Evolutionary conservation across 176 grass and related monocot genomes (phyloP), one percentile per base, ranked within the genome.

Genomic region (Oryza coarctata): DNA sequence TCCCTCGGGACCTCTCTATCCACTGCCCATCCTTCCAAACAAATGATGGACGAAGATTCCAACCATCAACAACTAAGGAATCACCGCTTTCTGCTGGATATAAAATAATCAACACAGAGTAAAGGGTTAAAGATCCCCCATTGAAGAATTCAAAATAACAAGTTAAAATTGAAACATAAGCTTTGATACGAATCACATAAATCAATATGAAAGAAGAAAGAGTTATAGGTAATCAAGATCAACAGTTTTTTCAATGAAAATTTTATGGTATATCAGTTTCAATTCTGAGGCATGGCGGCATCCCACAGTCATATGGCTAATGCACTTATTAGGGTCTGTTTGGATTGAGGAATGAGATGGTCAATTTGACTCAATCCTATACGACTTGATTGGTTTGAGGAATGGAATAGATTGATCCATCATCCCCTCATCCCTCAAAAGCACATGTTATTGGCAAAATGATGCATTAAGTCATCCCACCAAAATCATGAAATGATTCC

Each of bases 11-110:
- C 89, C 83, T 89, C 76, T 90, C 85, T 65, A 45, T 87, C 97
- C 97, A 99, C 43, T 92, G 83, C 3, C 85, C 89, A 90, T 96
- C 93, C 33, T 99, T 84, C 97, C 97, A 99, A 82, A 94, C 65
- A 83, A 93, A 89, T 64, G 93, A 88, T 67, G 89, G 89, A 35
- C 97, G 90, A 78, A 99, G 89, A 78, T 65, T 87, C 89, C 89
- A 94, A 77, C 80, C 83, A 83, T 93, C 86, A 80, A 96, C 74
- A 32, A 79, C 34, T 76, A 89, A 81, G 20, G 91, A 90, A 74
- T 91, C 88, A 26, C 80, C 84, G 43, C 79, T 79, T 62, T 44
- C 83, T 76, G 80, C 91, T 94, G 60, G 52, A 89, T 77, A 77
- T 73, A 57, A 55, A 65, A 81, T 20, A 26, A 72, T 78, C 52